These are phyloP conservation scores for Podospora fimiseda DNA, from an alignment of 495 filamentous ascomycete genomes.

Conservation along the genomic window DNA sequence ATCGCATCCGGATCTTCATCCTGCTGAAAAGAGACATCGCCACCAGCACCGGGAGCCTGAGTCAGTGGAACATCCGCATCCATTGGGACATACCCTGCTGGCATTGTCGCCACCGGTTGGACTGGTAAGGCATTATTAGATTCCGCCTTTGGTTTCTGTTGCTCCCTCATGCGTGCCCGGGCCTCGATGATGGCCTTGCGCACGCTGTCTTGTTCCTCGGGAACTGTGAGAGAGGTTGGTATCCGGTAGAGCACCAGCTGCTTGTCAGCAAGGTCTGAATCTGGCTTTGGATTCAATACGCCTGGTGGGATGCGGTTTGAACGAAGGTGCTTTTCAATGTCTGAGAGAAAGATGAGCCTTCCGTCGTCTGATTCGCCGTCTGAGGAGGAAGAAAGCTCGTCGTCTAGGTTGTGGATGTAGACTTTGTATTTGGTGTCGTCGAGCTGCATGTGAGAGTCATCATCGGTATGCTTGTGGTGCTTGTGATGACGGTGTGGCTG, in stretches of 20 bases:
- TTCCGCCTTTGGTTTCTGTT: conserved; percentile 22
- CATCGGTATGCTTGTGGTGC: conserved; percentile 15
- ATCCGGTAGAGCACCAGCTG: conserved; percentile 78
- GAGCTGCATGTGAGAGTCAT: conserved; percentile 68
- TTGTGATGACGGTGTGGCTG: conserved; percentile 3
- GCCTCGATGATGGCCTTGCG: conserved; percentile 82
- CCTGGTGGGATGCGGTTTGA: conserved; percentile 57
- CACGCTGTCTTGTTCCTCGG: conserved; percentile 73
- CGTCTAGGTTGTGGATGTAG: conserved; percentile 86
- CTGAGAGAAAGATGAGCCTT: conserved; percentile 68
- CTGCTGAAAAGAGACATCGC: background rate
- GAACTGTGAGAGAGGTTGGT: conserved; percentile 67
- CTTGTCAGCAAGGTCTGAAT: conserved; percentile 44
- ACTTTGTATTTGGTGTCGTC: conserved; percentile 83
- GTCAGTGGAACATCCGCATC: conserved; percentile 1
- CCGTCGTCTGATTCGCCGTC: conserved; percentile 42
- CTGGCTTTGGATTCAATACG: conserved; percentile 39
- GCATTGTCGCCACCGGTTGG: background rate
- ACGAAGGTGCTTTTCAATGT: conserved; percentile 70
- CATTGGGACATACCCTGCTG: background rate
- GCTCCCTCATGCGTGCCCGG: conserved; percentile 56
- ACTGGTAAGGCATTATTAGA: background rate
- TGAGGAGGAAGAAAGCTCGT: conserved; percentile 73
- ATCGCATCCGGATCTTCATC: conserved; percentile 58
- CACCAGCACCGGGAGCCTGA: background rate